phyloP scores from a whole-genome alignment of 2,329 filamentous ascomycete species.

The Cercospora nicotianae region DNA sequence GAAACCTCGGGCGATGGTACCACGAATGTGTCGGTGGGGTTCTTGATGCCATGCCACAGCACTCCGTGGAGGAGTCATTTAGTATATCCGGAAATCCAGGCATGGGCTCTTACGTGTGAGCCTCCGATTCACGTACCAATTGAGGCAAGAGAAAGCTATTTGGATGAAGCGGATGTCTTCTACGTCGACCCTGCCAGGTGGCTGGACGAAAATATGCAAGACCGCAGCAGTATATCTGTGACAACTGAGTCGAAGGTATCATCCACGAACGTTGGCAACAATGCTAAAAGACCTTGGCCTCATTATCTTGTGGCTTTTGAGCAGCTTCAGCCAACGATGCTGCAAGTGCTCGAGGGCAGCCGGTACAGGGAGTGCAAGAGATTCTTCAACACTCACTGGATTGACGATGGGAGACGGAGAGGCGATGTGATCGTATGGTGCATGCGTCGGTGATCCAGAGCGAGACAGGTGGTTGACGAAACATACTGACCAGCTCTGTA shows the following conservation, averaged over 20 bases:
- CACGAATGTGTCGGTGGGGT: slow-evolving; percentile 60
- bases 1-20: slow-evolving; percentile 10
- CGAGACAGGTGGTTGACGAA: neutral
- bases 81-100: slow-evolving; percentile 69
- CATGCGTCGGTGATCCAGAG: slow-evolving; percentile 15
- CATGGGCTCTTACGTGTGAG: slow-evolving; percentile 86
- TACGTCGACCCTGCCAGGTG: slow-evolving; percentile 62
- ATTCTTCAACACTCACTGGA: slow-evolving; percentile 62
- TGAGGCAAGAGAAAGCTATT: slow-evolving; percentile 65
- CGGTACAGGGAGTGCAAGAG: slow-evolving; percentile 60
- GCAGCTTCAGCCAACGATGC: slow-evolving; percentile 55
- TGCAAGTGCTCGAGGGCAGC: slow-evolving; percentile 44
- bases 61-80: slow-evolving; percentile 93
- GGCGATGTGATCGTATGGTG: slow-evolving; percentile 65
- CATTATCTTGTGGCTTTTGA: slow-evolving; percentile 56
- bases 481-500: neutral
- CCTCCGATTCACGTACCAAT: slow-evolving; percentile 72
- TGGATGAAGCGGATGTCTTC: slow-evolving; percentile 90
- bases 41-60: slow-evolving; percentile 93
- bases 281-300: slow-evolving; percentile 42
- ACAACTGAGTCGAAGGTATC: slow-evolving; percentile 9
- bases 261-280: neutral
- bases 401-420: slow-evolving; percentile 60
- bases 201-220: slow-evolving; percentile 46
- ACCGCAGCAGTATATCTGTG: slow-evolving; percentile 14